Conservation (phyloP, 441 rosid genomes). For the Pelargonium australe region DNA sequence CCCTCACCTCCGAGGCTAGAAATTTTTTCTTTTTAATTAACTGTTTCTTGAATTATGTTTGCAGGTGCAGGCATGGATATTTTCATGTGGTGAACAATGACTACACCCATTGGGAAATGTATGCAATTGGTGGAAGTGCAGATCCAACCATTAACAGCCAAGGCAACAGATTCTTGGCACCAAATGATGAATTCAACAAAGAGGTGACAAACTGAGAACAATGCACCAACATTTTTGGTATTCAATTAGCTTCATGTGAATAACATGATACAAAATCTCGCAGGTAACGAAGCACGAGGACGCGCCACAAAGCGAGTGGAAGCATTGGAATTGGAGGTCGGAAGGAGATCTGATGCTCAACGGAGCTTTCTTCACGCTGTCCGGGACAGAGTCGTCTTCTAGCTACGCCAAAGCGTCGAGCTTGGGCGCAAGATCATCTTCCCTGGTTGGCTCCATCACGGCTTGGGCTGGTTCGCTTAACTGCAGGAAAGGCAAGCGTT, state of each 20-base stretch:
- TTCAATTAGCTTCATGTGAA: too few species aligned
- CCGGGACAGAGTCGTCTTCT: constrained; percentile 74
- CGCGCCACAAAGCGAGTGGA: constrained; percentile 48
- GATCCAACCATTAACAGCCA: constrained; percentile 89
- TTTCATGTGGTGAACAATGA: constrained; percentile 97
- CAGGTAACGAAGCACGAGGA: constrained; percentile 91
- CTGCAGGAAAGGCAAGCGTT: constrained; percentile 51
- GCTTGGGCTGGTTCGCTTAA: constrained; percentile 56
- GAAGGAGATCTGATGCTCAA: constrained; percentile 79
- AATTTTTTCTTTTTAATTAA: too few species aligned
- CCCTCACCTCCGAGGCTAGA: too few species aligned
- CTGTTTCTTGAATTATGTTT: neutral
- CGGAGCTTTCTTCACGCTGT: constrained; percentile 84
- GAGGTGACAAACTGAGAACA: constrained; percentile 38
- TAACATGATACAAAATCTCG: too few species aligned
- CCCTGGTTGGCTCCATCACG: constrained; percentile 71
- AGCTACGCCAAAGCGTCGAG: constrained; percentile 92
- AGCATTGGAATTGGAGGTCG: constrained; percentile 85
- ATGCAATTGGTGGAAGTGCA: constrained; percentile 96
- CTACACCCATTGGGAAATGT: constrained; percentile 99
- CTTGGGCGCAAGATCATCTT: constrained; percentile 75
- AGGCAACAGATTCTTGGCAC: constrained; percentile 84
- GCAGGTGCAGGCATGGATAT: constrained; percentile 86
- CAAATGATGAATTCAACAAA: constrained; percentile 62
- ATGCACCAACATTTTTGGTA: neutral